Conservation (phyloP, 2,329 filamentous ascomycete genomes). For the Arthroderma sp. region DNA sequence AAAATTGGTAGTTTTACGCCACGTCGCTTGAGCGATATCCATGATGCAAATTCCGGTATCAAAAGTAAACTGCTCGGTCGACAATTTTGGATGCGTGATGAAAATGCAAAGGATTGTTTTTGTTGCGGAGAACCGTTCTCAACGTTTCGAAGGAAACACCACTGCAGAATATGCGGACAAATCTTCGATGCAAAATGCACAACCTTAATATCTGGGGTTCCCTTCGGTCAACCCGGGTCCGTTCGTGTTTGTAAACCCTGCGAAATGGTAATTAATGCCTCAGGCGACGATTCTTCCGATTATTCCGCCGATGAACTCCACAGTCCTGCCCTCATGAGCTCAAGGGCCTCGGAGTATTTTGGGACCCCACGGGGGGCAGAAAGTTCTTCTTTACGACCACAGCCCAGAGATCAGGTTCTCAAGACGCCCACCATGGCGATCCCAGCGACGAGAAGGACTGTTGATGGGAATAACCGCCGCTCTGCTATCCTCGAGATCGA, state of each 20-base stretch:
- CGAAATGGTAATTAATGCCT: slow-evolving; percentile 76
- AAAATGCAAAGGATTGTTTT: slow-evolving; percentile 96
- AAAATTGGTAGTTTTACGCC: too few relatives aligned
- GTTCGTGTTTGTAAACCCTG: slow-evolving; percentile 88
- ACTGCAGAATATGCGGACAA: slow-evolving; percentile 89
- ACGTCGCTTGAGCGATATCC: neutral
- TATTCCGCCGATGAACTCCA: slow-evolving; percentile 57
- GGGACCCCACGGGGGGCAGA: slow-evolving; percentile 34
- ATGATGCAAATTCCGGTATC: slow-evolving; percentile 26
- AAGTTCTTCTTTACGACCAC: slow-evolving; percentile 33
- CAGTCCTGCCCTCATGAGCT: slow-evolving; percentile 49
- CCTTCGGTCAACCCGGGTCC: slow-evolving; percentile 73
- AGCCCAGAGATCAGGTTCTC: slow-evolving; percentile 33
- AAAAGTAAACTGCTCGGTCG: slow-evolving; percentile 79
- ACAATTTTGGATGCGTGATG: slow-evolving; percentile 98
- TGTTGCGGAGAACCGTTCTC: slow-evolving; percentile 81
- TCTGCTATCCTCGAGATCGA: slow-evolving; percentile 88
- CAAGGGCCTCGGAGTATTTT: slow-evolving; percentile 49
- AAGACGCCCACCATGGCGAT: slow-evolving; percentile 51
- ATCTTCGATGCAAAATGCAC: slow-evolving; percentile 98
- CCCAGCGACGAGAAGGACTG: slow-evolving; percentile 50
- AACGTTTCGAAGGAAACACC: slow-evolving; percentile 89
- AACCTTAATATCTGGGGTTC: slow-evolving; percentile 71
- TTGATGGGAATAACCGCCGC: slow-evolving; percentile 66
- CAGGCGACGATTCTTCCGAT: slow-evolving; percentile 83